Base-by-base conservation (phyloP, 1,284 basidiomycete species). In the Cryptococcus floricola region DNA sequence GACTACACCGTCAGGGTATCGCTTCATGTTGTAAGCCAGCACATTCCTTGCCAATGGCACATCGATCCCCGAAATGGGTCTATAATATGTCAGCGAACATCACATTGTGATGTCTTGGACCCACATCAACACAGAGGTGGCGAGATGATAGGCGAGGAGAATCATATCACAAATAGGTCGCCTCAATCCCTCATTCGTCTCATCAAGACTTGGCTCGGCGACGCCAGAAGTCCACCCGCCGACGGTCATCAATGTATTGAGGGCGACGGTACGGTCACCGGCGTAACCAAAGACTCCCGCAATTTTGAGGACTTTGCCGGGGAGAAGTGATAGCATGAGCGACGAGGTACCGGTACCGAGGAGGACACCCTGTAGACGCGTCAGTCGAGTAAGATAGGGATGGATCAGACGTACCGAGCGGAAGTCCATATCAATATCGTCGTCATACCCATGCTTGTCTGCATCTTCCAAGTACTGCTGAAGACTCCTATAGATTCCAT, bases 261-360 rank as follows among this genome's bases (percentile, higher is more conserved):
- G 80, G 0, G 89, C 93, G 19, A 84, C 78, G 51, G 83, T 82
- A 8, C 93, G 83, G 69, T 97, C 88, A 1, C 91, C 92, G 48
- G 85, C 86, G 75, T 95, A 97, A 2, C 95, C 94, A 66, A 98
- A 93, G 34, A 96, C 79, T 70, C 92, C 88, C 49, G 91, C 86
- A 53, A 81, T 75, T 71, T 87, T 85, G 59, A 89, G 81, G 34
- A 57, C 52, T 45, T 60, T 60, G 41, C 84, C 81, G 0, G 95
- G 95, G 70, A 98, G 84, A 53, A 98, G 77, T 47, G 85, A 88
- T 12, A 98, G 80, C 64, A 94, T 85, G 62, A 98, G 82, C 19
- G 79, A 78, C 57, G 78, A 81, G 49, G 91, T 78, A 16, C 92
- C 95, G 12, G 88, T 86, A 31, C 93, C 93, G 2, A 97, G 83